A percentile compares a stretch with the other conserved stretches of the same genome.
Conservation (phyloP, 176 grass and related monocot genomes). For the Paspalum vaginatum region DNA sequence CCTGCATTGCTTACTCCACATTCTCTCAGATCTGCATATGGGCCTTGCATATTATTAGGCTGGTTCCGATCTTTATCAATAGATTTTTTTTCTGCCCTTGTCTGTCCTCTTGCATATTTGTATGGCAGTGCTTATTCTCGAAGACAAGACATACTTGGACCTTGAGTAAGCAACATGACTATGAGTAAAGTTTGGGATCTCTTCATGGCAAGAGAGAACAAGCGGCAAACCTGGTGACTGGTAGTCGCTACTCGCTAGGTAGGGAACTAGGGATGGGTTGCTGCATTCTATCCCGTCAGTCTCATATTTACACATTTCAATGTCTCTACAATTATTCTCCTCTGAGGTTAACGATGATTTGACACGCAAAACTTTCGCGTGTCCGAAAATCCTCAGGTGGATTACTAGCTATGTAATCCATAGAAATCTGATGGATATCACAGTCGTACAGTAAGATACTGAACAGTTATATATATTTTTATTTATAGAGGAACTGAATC, state of each 20-base stretch:
- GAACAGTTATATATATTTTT: too few species aligned
- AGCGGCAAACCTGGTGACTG: background rate
- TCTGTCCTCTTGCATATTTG: background rate
- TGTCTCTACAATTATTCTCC: background rate
- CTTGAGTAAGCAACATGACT: background rate
- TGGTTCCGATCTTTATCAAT: background rate
- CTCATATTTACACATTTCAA: background rate
- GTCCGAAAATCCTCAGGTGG: too few species aligned
- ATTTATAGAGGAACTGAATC: background rate
- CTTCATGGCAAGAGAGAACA: background rate
- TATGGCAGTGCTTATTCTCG: background rate
- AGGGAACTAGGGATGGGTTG: background rate
- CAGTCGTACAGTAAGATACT: too few species aligned
- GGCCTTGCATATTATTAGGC: too few species aligned
- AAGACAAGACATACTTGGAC: background rate
- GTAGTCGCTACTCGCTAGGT: background rate
- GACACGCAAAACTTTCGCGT: too few species aligned
- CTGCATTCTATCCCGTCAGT: background rate
- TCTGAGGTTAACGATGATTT: too few species aligned
- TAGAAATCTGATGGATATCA: background rate
- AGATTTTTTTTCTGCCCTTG: background rate
- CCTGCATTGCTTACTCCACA: background rate
- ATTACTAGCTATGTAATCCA: background rate
- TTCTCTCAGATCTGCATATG: background rate
- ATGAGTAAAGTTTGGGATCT: constrained; percentile 9